These are phyloP conservation scores for Epichloe coenophiala DNA, from an alignment of 2,329 filamentous ascomycete genomes.

Conservation along the genomic window DNA sequence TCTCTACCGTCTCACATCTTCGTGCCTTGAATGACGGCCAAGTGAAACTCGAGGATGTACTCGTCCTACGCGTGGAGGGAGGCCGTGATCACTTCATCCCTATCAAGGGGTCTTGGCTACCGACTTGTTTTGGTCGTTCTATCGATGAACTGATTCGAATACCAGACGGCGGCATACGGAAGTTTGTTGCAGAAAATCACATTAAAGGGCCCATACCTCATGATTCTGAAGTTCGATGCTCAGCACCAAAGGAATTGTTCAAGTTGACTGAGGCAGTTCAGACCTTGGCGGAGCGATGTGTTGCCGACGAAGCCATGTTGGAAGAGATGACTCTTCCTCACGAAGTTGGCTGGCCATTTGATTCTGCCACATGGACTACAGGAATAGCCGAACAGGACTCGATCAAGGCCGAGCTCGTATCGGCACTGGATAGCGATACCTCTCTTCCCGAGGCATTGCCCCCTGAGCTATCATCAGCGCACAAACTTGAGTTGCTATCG, in stretches of 20 bases:
- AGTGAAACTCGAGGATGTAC: conserved; percentile 62
- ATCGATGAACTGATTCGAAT: conserved; percentile 81
- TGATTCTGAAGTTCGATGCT: conserved; percentile 51
- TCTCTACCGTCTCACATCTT: conserved; percentile 51
- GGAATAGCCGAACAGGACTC: conserved; percentile 11
- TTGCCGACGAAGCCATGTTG: conserved; percentile 50
- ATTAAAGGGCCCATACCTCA: conserved; percentile 38
- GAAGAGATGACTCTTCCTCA: conserved; percentile 37
- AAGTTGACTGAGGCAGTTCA: conserved; percentile 71
- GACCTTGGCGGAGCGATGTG: conserved; percentile 38
- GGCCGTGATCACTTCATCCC: conserved; percentile 90
- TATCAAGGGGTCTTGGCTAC: conserved; percentile 63
- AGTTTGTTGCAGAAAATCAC: conserved; percentile 25
- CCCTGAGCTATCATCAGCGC: conserved; percentile 46
- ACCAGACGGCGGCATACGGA: conserved; percentile 65
- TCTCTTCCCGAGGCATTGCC: conserved; percentile 48
- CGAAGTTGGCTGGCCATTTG: conserved; percentile 49
- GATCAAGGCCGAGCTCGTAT: conserved; percentile 30
- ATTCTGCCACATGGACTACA: conserved; percentile 23
- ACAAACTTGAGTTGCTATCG: conserved; percentile 60
- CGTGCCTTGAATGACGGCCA: conserved; percentile 58
- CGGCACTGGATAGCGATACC: conserved; percentile 60
- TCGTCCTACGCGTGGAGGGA: conserved; percentile 70
- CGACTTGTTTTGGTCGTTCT: conserved; percentile 70
- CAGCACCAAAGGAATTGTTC: conserved; percentile 80